Conservation (phyloP, 495 filamentous ascomycete species). For the Xylaria cubensis region DNA sequence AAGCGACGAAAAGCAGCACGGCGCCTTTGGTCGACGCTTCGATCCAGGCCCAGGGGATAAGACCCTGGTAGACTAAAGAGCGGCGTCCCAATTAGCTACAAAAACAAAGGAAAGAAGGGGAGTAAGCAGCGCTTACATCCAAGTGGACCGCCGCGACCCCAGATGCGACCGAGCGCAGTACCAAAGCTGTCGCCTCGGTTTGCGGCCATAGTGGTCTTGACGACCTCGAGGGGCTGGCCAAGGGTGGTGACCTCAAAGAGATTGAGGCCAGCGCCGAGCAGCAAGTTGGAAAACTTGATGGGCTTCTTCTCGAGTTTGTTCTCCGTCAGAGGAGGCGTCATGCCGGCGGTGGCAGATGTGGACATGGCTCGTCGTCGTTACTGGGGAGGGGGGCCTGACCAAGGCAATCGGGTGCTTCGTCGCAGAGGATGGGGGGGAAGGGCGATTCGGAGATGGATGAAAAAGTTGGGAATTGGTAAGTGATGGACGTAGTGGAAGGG, state of each 20-base stretch:
- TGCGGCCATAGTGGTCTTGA: slow-evolving; percentile 99
- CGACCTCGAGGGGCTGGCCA: slow-evolving; percentile 92
- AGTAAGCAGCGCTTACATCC: slow-evolving; percentile 79
- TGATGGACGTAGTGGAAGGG: slow-evolving; percentile 14
- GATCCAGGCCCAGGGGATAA: slow-evolving; percentile 99
- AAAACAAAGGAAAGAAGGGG: not conserved
- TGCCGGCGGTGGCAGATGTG: slow-evolving; percentile 61
- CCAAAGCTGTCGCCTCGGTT: slow-evolving; percentile 89
- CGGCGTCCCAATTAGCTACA: slow-evolving; percentile 4
- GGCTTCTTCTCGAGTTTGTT: slow-evolving; percentile 93
- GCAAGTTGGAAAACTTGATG: slow-evolving; percentile 98
- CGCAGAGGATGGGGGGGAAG: slow-evolving; percentile 53
- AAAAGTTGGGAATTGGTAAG: slow-evolving; percentile 29
- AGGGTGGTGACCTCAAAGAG: slow-evolving; percentile 93
- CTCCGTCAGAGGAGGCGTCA: slow-evolving; percentile 57
- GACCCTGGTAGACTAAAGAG: slow-evolving; percentile 90
- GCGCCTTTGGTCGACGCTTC: slow-evolving; percentile 99
- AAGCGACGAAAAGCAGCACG: slow-evolving; percentile 98
- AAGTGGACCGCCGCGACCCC: slow-evolving; percentile 90
- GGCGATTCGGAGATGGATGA: slow-evolving; percentile 19
- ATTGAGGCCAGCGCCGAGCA: slow-evolving; percentile 95
- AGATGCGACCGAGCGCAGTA: slow-evolving; percentile 82
- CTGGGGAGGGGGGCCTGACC: slow-evolving; percentile 81
- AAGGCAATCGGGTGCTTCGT: slow-evolving; percentile 89
- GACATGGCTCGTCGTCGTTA: slow-evolving; percentile 62